phyloP scores from a whole-genome alignment of 495 filamentous ascomycete species.

The Aspergillus saccharolyticus region DNA sequence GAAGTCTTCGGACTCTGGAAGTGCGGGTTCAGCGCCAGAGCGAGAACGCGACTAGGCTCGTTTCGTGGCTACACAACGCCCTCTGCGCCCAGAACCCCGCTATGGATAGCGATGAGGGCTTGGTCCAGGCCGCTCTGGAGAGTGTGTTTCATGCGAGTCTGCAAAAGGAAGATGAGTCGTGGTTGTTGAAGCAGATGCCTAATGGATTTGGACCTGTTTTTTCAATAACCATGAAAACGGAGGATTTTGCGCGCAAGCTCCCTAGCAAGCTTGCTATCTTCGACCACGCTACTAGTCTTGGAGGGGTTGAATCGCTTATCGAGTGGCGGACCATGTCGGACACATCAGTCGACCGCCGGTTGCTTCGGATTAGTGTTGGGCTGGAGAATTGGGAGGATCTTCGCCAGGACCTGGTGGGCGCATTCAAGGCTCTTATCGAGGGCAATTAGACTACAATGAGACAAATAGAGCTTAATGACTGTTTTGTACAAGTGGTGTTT shows the following conservation, averaged over 20 bases:
- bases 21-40: constrained; percentile 73
- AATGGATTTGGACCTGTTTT: constrained; percentile 89
- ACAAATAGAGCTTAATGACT: background rate
- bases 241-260: constrained; percentile 56
- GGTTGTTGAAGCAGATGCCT: constrained; percentile 88
- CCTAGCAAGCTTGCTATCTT: constrained; percentile 78
- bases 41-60: constrained; percentile 59
- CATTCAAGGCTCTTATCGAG: constrained; percentile 42
- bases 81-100: constrained; percentile 30
- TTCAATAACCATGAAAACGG: constrained; percentile 57
- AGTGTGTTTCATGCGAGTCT: constrained; percentile 71
- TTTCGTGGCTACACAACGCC: constrained; percentile 60
- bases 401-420: constrained; percentile 65
- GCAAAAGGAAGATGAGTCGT: constrained; percentile 60
- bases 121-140: constrained; percentile 49
- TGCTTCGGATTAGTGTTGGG: constrained; percentile 81
- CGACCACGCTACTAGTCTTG: constrained; percentile 91
- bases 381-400: constrained; percentile 86
- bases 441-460: constrained; percentile 8
- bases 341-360: constrained; percentile 58
- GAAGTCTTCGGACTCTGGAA: constrained; percentile 82
- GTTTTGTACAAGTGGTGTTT: background rate
- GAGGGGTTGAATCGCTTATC: constrained; percentile 90
- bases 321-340: constrained; percentile 72
- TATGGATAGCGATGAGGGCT: constrained; percentile 32